Evolutionary conservation across 148 eudicot species (phyloP).

Genomic region (Dysphania ambrosioides): DNA sequence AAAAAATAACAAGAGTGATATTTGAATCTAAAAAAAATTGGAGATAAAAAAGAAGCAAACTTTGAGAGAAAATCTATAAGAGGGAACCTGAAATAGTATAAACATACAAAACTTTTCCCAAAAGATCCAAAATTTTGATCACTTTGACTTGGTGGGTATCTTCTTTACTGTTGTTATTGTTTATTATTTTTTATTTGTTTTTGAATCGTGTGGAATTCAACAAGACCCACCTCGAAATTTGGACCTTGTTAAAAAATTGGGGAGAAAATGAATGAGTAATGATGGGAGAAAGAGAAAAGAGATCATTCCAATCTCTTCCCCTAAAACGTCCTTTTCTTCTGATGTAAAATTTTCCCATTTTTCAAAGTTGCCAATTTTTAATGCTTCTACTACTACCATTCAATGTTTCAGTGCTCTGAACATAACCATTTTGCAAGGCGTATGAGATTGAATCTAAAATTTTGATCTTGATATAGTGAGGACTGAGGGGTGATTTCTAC

Average conservation of each 20-base stretch:
- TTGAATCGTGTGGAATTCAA: conserved; percentile 15
- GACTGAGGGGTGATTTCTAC: no score
- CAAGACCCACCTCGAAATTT: conserved; percentile 28
- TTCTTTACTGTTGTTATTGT: neutral
- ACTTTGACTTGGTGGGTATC: conserved; percentile 36
- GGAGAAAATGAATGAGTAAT: conserved; percentile 4
- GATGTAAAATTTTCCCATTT: conserved; percentile 18
- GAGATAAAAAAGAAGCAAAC: conserved; percentile 12
- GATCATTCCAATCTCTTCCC: conserved; percentile 36
- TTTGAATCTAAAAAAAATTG: conserved; percentile 14
- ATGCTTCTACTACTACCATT: no score
- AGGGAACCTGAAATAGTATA: neutral
- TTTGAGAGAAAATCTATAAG: neutral
- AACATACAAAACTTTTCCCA: conserved; percentile 1
- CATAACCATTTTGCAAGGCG: no score
- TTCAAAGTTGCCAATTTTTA: conserved; percentile 24
- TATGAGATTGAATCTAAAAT: no score
- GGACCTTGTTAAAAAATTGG: conserved; percentile 6
- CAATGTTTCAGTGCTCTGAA: no score
- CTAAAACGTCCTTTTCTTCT: conserved; percentile 38
- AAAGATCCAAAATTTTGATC: conserved; percentile 34
- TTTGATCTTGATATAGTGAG: no score
- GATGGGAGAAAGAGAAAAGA: conserved; percentile 14
- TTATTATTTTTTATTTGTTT: neutral
- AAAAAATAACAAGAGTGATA: conserved; percentile 23